Evolutionary conservation across 164 flowering plant species (phyloP), one percentile per base, ranked within the genome.

Genomic region (Saururus chinensis): DNA sequence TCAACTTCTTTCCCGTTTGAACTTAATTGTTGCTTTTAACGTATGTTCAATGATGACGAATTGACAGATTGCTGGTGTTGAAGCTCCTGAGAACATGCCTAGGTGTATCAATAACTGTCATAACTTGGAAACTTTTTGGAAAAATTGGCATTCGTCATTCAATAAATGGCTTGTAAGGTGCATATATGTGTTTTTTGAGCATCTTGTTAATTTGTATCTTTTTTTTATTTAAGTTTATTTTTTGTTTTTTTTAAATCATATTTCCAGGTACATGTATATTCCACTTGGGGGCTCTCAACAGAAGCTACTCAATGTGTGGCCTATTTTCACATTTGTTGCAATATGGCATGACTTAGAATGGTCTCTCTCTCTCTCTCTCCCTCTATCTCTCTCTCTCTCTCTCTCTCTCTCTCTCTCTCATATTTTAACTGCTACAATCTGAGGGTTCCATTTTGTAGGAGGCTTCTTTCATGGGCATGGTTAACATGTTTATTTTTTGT

Each of bases 401-500:
- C 88, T 37, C 48, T 59, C 45, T 45, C 56, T 48, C 56, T 54
- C 41, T 57, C 21, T 45, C 9, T 7, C 2, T 45, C 49, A 45
- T 45, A 30, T 4, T 45, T 45, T 13, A 45, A 2, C 49, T 45
- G 11, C 14, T 13, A 12, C 49, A 45, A 45, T 45, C 49, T 45
- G 49, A 8, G 4, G 0, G 49, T 12, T 66, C 9, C 23, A 40
- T 65, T 70, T 23, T 62, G 17, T 64, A 93, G 99, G 99, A 93
- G 87, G 69, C 99, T 93, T 75, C 84, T 93, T 60, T 93, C 93
- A 26, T 93, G 99, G 97, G 99, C 99, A 52, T 90, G 99, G 99
- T 78, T 93, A 68, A 93, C 99, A 58, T 93, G 99, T 63, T 65
- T 90, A 57, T 88, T 93, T 78, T 93, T 84, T 67, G 60, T 88